phyloP scores from a whole-genome alignment of 1,284 basidiomycete genomes.

The Ganoderma sinense region DNA sequence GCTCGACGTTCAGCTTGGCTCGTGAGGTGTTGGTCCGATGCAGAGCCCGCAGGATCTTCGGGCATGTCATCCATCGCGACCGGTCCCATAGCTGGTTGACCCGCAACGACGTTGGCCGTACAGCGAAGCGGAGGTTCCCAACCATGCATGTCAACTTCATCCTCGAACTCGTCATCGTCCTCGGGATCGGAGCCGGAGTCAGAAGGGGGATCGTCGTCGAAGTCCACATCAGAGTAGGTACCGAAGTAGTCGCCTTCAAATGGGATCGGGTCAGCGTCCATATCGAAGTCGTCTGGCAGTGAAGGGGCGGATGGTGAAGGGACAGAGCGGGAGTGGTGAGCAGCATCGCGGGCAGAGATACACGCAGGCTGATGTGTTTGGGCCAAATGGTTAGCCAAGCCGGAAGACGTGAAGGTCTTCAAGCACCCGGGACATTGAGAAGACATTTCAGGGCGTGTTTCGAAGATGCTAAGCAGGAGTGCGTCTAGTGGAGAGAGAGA shows the following conservation, averaged over 20 bases:
- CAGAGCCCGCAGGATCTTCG: too few relatives aligned
- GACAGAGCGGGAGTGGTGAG: background rate
- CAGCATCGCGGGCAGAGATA: background rate
- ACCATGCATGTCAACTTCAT: too few relatives aligned
- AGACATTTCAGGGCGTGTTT: too few relatives aligned
- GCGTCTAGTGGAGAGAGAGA: background rate
- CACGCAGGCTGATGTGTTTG: background rate
- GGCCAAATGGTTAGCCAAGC: background rate
- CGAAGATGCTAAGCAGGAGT: background rate
- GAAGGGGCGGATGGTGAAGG: background rate
- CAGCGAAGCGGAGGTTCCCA: too few relatives aligned
- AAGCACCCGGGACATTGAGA: background rate
- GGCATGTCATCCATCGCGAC: too few relatives aligned
- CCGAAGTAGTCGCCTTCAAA: background rate
- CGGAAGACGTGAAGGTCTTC: background rate
- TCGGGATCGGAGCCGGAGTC: too few relatives aligned
- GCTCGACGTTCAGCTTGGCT: background rate
- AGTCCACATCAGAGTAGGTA: background rate
- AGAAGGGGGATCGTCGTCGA: background rate
- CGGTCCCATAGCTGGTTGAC: too few relatives aligned
- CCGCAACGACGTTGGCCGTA: too few relatives aligned
- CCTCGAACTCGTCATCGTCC: too few relatives aligned
- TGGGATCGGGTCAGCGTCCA: background rate
- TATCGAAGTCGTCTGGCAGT: background rate
- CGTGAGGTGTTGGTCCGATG: too few relatives aligned